Evolutionary conservation across 163 green algal genomes (phyloP).

Genomic region (Scenedesmus sp.): DNA sequence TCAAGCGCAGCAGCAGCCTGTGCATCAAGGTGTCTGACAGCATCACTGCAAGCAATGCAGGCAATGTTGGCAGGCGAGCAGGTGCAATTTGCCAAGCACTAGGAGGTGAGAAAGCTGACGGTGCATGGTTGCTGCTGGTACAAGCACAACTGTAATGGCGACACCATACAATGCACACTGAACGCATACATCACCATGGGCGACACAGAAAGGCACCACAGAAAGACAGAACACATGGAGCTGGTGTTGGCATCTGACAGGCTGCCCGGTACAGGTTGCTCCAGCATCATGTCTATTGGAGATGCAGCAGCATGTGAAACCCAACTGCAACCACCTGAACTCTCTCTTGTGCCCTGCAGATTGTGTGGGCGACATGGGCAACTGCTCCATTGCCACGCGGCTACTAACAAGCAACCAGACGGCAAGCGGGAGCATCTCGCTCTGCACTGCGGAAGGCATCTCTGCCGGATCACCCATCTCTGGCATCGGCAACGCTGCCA

Average conservation of each 20-base stretch:
- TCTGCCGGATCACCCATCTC: not conserved
- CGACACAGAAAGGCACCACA: no score
- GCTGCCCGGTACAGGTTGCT: no score
- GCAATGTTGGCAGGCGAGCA: slow-evolving; percentile 23
- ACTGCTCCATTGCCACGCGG: not conserved
- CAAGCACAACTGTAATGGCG: not conserved
- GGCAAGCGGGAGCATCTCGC: not conserved
- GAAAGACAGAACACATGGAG: no score
- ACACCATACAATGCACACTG: no score
- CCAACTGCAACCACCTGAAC: no score
- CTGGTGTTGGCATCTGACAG: no score
- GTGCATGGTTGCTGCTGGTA: not conserved
- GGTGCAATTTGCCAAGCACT: not conserved
- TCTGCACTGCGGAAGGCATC: slow-evolving; percentile 18
- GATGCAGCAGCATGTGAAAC: no score
- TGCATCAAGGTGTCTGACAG: not conserved
- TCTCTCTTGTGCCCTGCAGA: not conserved
- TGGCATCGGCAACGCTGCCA: not conserved
- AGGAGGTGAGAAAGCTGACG: not conserved
- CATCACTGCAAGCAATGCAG: not conserved
- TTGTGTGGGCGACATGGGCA: slow-evolving; percentile 12
- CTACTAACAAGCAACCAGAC: not conserved
- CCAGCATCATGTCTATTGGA: no score
- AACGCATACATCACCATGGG: no score
- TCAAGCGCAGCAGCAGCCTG: not conserved